Conservation (phyloP, 352 stramenopile species). For the Phytophthora europaea region DNA sequence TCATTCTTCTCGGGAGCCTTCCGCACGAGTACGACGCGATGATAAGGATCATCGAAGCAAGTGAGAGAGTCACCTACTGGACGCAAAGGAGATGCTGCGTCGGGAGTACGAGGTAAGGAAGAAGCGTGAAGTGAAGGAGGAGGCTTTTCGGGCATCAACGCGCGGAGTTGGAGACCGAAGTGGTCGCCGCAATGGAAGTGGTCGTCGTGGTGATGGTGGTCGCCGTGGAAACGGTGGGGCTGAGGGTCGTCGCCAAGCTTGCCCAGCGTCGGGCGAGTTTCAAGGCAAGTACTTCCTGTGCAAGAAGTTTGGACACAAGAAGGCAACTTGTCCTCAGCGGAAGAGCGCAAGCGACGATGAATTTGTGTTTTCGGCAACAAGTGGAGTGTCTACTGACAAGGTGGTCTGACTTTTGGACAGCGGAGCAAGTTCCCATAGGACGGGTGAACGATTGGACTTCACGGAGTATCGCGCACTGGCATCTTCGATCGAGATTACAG, state of each 20-base stretch:
- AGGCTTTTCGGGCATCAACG: conserved; percentile 11
- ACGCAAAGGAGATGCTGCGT: conserved; percentile 34
- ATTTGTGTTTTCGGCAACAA: conserved; percentile 19
- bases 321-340: background rate
- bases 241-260: background rate
- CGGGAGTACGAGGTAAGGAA: conserved; percentile 16
- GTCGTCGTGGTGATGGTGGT: background rate
- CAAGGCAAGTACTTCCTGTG: conserved; percentile 9
- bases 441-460: conserved; percentile 20
- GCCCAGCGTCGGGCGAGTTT: background rate
- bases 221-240: background rate
- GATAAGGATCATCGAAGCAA: conserved; percentile 31
- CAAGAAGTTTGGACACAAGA: conserved; percentile 15
- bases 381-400: background rate
- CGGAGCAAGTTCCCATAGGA: conserved; percentile 38
- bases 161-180: background rate
- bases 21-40: conserved; percentile 25
- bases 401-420: conserved; percentile 23
- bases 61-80: conserved; percentile 16
- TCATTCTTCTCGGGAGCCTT: conserved; percentile 22
- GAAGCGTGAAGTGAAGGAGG: conserved; percentile 11
- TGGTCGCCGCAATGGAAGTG: background rate
- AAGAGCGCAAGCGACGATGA: conserved; percentile 1
- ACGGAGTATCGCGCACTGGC: conserved; percentile 1
- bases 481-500: conserved; percentile 11